Percentiles rank a stretch among this genome's conserved stretches.
Evolutionary conservation across 352 stramenopile genomes (phyloP).

Genomic region (Pythium periplocum): DNA sequence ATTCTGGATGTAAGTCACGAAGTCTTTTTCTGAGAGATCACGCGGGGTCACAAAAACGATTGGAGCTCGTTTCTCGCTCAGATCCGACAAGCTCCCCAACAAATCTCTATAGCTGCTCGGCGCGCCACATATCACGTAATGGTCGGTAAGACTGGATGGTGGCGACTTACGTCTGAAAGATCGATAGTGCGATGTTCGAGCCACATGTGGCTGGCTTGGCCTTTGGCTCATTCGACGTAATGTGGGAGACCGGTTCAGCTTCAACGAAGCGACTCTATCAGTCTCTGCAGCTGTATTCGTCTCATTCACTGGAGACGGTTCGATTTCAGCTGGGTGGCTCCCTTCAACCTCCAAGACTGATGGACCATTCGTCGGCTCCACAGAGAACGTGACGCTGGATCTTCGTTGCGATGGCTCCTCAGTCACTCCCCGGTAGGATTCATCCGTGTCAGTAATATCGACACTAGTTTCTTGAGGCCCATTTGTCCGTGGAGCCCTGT

Average conservation of each 20-base stretch:
- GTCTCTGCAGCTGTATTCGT: background rate
- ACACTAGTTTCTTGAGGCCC: too few relatives aligned
- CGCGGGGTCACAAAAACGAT: slow-evolving; percentile 58
- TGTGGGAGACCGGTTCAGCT: too few relatives aligned
- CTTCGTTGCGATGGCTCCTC: too few relatives aligned
- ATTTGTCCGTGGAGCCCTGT: too few relatives aligned
- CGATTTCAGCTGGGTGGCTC: too few relatives aligned
- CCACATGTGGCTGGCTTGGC: background rate
- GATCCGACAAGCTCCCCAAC: slow-evolving; percentile 40
- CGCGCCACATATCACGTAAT: slow-evolving; percentile 69
- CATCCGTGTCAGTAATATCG: too few relatives aligned
- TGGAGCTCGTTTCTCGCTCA: slow-evolving; percentile 26
- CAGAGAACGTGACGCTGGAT: too few relatives aligned
- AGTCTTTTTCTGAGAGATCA: slow-evolving; percentile 43
- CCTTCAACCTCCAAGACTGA: too few relatives aligned
- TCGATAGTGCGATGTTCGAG: slow-evolving; percentile 29
- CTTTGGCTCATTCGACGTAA: too few relatives aligned
- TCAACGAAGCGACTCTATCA: too few relatives aligned
- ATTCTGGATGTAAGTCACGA: slow-evolving; percentile 33
- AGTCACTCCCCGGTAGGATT: too few relatives aligned
- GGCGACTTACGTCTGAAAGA: slow-evolving; percentile 23
- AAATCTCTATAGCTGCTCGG: slow-evolving; percentile 57
- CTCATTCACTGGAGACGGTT: background rate
- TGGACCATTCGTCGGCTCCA: too few relatives aligned
- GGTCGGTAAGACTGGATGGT: slow-evolving; percentile 27